A percentile compares a stretch with the other conserved stretches of the same genome.
phyloP scores from a whole-genome alignment of 352 stramenopile species.

The Globisporangium okanoganense region DNA sequence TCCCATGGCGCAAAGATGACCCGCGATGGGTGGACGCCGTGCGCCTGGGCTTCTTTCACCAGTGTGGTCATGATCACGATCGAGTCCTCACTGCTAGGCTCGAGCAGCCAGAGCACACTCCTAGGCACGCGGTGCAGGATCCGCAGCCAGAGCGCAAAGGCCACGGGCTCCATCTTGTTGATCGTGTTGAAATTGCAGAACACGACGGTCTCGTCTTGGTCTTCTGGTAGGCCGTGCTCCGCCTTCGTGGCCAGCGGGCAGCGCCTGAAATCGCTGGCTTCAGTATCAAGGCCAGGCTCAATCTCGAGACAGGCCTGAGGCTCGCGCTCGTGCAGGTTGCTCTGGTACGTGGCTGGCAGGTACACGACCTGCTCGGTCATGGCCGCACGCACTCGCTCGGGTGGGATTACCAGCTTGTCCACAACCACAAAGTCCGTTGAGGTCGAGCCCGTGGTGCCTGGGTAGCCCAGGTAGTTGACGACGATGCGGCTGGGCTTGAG shows the following conservation, averaged over 20 bases:
- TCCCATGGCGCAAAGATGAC: conserved; percentile 70
- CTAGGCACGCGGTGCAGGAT: conserved; percentile 81
- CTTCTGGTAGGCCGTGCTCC: conserved; percentile 23
- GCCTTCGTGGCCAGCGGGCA: conserved; percentile 23
- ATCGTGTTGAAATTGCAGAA: conserved; percentile 94
- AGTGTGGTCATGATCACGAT: conserved; percentile 37
- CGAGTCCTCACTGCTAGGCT: conserved; percentile 21
- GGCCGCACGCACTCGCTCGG: conserved; percentile 30
- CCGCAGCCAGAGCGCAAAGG: conserved; percentile 87
- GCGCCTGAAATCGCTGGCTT: not conserved
- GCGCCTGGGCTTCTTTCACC: conserved; percentile 44
- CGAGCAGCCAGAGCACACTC: conserved; percentile 88
- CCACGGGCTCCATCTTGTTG: conserved; percentile 91
- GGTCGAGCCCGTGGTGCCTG: conserved; percentile 76
- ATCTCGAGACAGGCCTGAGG: conserved; percentile 6
- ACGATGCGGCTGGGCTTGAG: conserved; percentile 56
- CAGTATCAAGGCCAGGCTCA: not conserved
- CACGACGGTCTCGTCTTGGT: conserved; percentile 23
- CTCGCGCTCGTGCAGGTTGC: conserved; percentile 72
- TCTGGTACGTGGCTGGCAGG: conserved; percentile 88
- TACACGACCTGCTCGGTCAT: conserved; percentile 89
- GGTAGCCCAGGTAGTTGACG: conserved; percentile 91
- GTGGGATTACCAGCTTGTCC: conserved; percentile 61
- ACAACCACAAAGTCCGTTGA: conserved; percentile 81
- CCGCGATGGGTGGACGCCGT: conserved; percentile 54